These are phyloP conservation scores for Calonectria pseudoturangicola DNA, from an alignment of 2,329 filamentous ascomycete species.

Conservation along the genomic window DNA sequence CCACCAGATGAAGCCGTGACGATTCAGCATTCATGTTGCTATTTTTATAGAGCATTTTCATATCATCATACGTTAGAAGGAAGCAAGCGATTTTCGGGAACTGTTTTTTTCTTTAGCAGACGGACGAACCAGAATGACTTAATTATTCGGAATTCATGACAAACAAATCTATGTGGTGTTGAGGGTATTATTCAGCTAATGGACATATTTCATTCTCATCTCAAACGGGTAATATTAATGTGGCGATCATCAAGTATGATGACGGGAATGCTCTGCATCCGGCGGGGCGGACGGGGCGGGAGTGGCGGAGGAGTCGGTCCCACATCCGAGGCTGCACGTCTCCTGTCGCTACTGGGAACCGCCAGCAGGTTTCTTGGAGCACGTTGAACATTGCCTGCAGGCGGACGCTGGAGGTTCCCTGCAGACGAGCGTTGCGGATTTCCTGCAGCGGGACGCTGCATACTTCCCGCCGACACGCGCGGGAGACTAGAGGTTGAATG, in stretches of 20 bases:
- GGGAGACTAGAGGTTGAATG: neutral
- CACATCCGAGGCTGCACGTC: slow-evolving; percentile 50
- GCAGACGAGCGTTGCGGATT: slow-evolving; percentile 30
- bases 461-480: neutral
- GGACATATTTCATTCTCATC: slow-evolving; percentile 47
- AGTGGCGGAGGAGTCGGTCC: slow-evolving; percentile 50
- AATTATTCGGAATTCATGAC: slow-evolving; percentile 37
- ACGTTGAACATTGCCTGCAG: slow-evolving; percentile 28
- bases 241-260: slow-evolving; percentile 56
- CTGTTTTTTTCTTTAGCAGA: neutral
- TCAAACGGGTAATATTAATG: slow-evolving; percentile 45
- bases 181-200: slow-evolving; percentile 42
- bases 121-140: slow-evolving; percentile 43
- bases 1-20: slow-evolving; percentile 40
- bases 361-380: slow-evolving; percentile 21
- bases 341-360: slow-evolving; percentile 28
- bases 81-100: slow-evolving; percentile 10
- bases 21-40: neutral
- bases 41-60: neutral
- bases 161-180: slow-evolving; percentile 40
- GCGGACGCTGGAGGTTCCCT: slow-evolving; percentile 23
- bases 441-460: slow-evolving; percentile 30
- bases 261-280: slow-evolving; percentile 54
- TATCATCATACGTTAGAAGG: slow-evolving; percentile 22
- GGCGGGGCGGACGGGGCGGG: slow-evolving; percentile 53